Evolutionary conservation across 1,284 basidiomycete genomes (phyloP), one percentile per base, ranked within the genome.

Genomic region (Cryptococcus sp.): DNA sequence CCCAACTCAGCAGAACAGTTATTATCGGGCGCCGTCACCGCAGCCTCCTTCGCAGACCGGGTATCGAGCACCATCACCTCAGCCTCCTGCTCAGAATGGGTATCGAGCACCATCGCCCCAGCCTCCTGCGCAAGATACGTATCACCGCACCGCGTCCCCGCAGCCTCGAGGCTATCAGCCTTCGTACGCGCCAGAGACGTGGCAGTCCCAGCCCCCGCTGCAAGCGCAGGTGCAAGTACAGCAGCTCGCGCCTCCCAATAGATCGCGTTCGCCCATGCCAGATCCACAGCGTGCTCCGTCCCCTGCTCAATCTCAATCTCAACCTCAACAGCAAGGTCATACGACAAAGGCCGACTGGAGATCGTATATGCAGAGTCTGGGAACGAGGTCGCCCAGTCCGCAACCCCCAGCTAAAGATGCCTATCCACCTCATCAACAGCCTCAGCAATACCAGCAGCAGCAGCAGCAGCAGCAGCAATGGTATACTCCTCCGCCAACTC

Each of bases 401-500:
- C 62, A 63, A 41, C 65, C 68, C 19, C 62, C 63, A 3, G 66
- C 64, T 15, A 63, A 58, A 27, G 43, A 30, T 54, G 48, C 5
- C 15, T 47, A 15, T 16, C 10, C 30, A 13, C 30, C 4, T 13
- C 8, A 35, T 35, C 30, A 35, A 35, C 30, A 35, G 13, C 13
- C 8, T 19, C 50, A 15, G 20, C 20, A 17, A 13, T 54, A 47
- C 43, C 49, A 47, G 19, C 49, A 42, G 49, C 47, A 35, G 46
- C 55, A 55, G 52, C 54, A 42, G 42, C 20, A 17, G 17, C 58
- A 50, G 50, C 49, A 47, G 42, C 47, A 62, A 15, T 69, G 67
- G 69, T 71, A 68, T 47, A 69, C 63, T 15, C 71, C 67, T 50
- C 71, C 67, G n/a, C 67, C 70, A 19, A 67, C 48, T 48, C 42